Evolutionary conservation across 805 yeast species (phyloP).

Genomic region (Saccharomyces jurei): DNA sequence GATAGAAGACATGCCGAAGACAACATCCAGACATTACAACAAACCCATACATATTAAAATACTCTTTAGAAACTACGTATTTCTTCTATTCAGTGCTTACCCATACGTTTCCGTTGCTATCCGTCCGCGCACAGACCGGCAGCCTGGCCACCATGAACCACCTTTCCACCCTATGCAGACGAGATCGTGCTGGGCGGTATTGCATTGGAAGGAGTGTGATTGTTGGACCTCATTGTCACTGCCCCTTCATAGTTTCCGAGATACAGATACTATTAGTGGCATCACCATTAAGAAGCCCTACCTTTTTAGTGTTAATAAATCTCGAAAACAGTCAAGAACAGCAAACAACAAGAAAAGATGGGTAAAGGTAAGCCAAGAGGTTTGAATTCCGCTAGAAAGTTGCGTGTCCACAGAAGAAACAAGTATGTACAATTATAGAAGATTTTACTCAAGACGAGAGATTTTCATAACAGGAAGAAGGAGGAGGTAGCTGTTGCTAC

Average conservation of each 20-base stretch:
- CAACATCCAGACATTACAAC: neutral
- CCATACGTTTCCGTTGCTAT: too few species aligned
- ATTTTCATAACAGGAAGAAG: neutral
- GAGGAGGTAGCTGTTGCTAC: neutral
- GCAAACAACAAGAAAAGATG: slow-evolving; percentile 42
- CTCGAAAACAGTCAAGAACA: neutral
- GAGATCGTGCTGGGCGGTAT: neutral
- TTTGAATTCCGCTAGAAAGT: slow-evolving; percentile 98
- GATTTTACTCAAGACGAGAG: neutral
- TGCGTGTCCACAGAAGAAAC: slow-evolving; percentile 98
- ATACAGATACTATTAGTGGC: neutral
- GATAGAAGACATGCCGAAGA: neutral
- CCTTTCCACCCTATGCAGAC: neutral
- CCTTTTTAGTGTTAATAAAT: neutral
- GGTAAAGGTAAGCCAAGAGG: slow-evolving; percentile 99
- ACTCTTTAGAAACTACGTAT: too few species aligned
- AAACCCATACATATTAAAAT: neutral
- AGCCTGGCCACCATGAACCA: neutral
- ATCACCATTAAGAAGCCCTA: neutral
- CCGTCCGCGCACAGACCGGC: neutral
- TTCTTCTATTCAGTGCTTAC: neutral
- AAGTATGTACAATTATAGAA: slow-evolving; percentile 39
- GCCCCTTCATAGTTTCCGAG: neutral
- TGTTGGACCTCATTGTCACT: neutral
- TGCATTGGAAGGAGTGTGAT: neutral